Evolutionary conservation across 148 eudicot species (phyloP), one percentile per base, ranked within the genome.

Genomic region (Dysphania ambrosioides): DNA sequence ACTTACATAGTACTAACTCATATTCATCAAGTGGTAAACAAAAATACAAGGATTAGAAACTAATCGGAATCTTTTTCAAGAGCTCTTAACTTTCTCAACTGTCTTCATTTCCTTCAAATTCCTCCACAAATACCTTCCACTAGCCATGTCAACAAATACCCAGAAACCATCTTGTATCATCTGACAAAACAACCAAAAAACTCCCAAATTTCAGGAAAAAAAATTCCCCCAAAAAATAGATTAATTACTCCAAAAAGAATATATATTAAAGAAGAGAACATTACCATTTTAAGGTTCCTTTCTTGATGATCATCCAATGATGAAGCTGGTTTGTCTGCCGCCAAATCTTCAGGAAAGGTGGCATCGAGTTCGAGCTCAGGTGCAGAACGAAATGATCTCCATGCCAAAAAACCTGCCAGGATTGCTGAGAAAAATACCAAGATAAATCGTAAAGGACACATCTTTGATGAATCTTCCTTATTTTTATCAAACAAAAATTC

Each of bases 81-180:
- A 60, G 49, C 78, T 78, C 72, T 73, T 81, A 41, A 32, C 74
- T 26, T 80, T 82, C 55, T 79, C 87, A 42, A 81, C 83, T 70
- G 81, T 51, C 70, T 78, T 87, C 87, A 84, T 70, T 78, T 72
- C 83, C 75, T 77, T 84, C 41, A 80, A 76, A 81, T 87, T 87
- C 78, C 88, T 80, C 96, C 93, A 91, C 83, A 91, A 67, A 68
- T 91, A 91, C 58, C 81, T 84, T 23, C 96, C 93, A 68, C 87
- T 91, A 34, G 96, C 96, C 96, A 91, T 91, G 75, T 88, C 93
- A 29, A 87, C 85, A 62, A 88, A 88, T 42, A 78, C 83, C 92
- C 88, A 91, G 74, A 91, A 87, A 27, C 85, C 86, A 44, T 84
- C 83, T 76, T 81, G 83, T 66, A 84, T 76, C 63, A 29, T 75